A percentile compares a stretch with the other conserved stretches of the same genome.
These are phyloP conservation scores for Agarophyton chilense DNA, from an alignment of 23 red algal species.

Conservation along the genomic window DNA sequence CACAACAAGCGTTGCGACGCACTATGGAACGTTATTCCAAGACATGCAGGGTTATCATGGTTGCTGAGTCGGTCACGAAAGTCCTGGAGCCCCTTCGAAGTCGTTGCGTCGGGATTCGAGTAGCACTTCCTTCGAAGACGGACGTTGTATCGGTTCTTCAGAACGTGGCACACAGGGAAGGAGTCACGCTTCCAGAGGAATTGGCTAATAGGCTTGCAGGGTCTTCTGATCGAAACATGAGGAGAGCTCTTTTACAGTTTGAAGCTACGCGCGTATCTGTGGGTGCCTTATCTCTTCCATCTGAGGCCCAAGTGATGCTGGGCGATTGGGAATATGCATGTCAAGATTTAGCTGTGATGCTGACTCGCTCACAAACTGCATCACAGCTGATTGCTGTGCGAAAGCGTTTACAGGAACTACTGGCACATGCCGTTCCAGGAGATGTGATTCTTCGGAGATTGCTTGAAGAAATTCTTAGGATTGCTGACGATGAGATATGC, in stretches of 20 bases:
- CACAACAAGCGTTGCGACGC: conserved; percentile 94
- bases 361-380: conserved; percentile 78
- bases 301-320: conserved; percentile 40
- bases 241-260: conserved; percentile 84
- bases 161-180: conserved; percentile 60
- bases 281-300: conserved; percentile 16
- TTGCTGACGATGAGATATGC: conserved; percentile 78
- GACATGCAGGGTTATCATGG: conserved; percentile 92
- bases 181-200: conserved; percentile 42
- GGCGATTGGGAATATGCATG: conserved; percentile 92
- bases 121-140: conserved; percentile 59
- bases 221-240: conserved; percentile 67
- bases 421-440: conserved; percentile 85
- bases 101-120: conserved; percentile 86
- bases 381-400: conserved; percentile 75
- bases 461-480: conserved; percentile 71
- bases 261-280: conserved; percentile 66
- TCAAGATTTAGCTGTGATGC: conserved; percentile 68
- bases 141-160: conserved; percentile 66
- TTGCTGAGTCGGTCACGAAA: conserved; percentile 82
- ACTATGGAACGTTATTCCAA: conserved; percentile 98
- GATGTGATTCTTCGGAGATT: conserved; percentile 84
- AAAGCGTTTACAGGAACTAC: conserved; percentile 80
- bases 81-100: conserved; percentile 92
- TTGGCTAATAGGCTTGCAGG: conserved; percentile 34